Base-by-base conservation (phyloP, 2,329 filamentous ascomycete genomes). In the Lecanicillium sp. region DNA sequence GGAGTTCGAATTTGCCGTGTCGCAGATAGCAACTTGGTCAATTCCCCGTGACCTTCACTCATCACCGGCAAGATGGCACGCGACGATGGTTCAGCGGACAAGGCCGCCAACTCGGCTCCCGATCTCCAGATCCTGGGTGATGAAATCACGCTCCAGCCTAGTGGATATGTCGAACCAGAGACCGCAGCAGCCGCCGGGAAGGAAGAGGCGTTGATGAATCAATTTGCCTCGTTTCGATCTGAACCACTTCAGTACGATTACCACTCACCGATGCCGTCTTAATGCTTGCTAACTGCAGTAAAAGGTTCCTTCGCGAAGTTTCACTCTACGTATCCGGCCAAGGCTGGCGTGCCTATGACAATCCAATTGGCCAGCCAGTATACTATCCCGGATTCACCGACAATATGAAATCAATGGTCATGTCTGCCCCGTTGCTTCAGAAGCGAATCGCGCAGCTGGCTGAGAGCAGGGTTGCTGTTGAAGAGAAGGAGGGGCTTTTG, bases 271-370 rank as follows among this genome's bases (percentile, higher is more conserved):
- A 18, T 18, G 17, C 9, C 7, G 17, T 20, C 15, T n/a, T 20
- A 4, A 4, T n/a, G 9, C n/a, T 19, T 7, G 22, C 13, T 18
- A 9, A 12, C 35, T 20, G 25, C 17, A 4, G 14, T 30, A 5
- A 14, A 65, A 83, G 88, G 47, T 97, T 97, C 59, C 77, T 97
- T 20, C 87, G 88, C 49, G 92, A 98, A 67, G 83, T 98, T 25
- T 92, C 86, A 33, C 72, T 95, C 25, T 89, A 97, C 62, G 84
- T 97, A 46, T 90, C 87, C 11, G 92, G 92, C 39, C 84, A 85
- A 36, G 90, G 89, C 58, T 98, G 92, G 92, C 85, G 92, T 44
- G 87, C 86, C 44, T 98, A 98, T 66, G 87, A 97, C 55, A 70
- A 84, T 45, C 75, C 89, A 46, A 82, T 97, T 51, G 92, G 92